Base-by-base conservation (phyloP, 2,329 filamentous ascomycete species). In the Hyphodiscus sp. region DNA sequence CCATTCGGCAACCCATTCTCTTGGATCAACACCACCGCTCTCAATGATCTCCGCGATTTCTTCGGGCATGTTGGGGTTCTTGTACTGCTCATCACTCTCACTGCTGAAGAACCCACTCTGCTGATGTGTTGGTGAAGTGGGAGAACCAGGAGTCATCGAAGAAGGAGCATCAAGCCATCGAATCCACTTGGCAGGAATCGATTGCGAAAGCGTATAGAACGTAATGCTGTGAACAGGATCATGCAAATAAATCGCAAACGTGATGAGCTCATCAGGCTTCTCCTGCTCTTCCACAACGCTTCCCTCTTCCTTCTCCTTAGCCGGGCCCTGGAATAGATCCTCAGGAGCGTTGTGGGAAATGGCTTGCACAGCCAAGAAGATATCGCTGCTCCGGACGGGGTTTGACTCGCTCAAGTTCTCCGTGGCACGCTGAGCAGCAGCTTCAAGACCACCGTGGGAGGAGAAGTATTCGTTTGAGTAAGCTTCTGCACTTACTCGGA, bases 1-100 rank as follows among this genome's bases (percentile, higher is more conserved):
- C 94, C 94, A 99, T 71, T 97, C 94, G 2, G 91, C 87, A 41
- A 96, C 89, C 94, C 94, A 99, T 70, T 99, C 94, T 54, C 94
- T 80, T 0, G 94, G 94, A 67, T 99, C 94, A 1, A 97, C 89
- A 46, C 81, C 82, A 9, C 82, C 83, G 45, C 73, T 73, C 64
- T 83, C 82, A 42, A 99, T 82, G 58, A 97, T 95, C 61, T 92
- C 88, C 20, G 81, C 79, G 63, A 99, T 96, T 66, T 91, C 90
- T 26, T 89, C 86, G 0, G 94, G 92, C 33, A 91, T 71, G n/a
- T 74, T 68, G 10, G 68, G 69, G 41, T 71, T 66, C 2, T 71
- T 62, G 33, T 70, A 69, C 46, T 74, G 71, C 44, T 78, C 73
- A 23, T 78, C 73, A 23, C 78, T 76, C 54, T 77, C 78, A 51